These are phyloP conservation scores for Gillenia trifoliata DNA, from an alignment of 306 rosid species.

Conservation along the genomic window DNA sequence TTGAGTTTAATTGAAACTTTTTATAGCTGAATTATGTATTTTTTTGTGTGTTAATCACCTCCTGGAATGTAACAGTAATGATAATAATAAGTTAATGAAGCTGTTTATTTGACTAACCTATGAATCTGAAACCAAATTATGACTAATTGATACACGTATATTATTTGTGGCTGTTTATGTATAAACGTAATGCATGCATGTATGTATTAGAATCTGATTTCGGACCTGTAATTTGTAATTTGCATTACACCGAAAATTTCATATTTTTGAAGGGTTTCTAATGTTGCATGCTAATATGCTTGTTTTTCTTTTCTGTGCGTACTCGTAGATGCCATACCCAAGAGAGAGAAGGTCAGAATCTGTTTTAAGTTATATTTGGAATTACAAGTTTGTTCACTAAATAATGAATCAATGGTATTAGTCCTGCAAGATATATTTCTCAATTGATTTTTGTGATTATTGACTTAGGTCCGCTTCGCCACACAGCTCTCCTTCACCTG, in stretches of 20 bases:
- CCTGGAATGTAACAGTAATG: background rate
- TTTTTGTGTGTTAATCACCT: background rate
- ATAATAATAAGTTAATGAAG: background rate
- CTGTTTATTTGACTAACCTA: background rate
- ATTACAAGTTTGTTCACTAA: background rate
- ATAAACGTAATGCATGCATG: background rate
- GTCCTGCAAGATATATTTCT: background rate
- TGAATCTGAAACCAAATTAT: background rate
- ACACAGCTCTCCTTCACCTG: conserved; percentile 28
- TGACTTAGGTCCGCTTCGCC: conserved; percentile 33
- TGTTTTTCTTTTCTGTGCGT: conserved; percentile 1
- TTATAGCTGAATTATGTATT: background rate
- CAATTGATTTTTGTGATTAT: conserved; percentile 8
- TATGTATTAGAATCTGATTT: background rate
- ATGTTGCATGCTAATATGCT: background rate
- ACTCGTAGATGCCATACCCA: conserved; percentile 36
- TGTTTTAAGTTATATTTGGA: background rate
- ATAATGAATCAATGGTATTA: background rate
- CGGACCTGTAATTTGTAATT: too few relatives aligned
- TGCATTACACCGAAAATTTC: background rate
- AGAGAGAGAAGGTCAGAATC: conserved; percentile 38
- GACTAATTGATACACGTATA: background rate
- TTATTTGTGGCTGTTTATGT: background rate
- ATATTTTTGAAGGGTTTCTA: conserved; percentile 16
- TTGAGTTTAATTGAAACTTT: background rate